Base-by-base conservation (phyloP, 1,284 basidiomycete genomes). In the Hymenochaete sp. region DNA sequence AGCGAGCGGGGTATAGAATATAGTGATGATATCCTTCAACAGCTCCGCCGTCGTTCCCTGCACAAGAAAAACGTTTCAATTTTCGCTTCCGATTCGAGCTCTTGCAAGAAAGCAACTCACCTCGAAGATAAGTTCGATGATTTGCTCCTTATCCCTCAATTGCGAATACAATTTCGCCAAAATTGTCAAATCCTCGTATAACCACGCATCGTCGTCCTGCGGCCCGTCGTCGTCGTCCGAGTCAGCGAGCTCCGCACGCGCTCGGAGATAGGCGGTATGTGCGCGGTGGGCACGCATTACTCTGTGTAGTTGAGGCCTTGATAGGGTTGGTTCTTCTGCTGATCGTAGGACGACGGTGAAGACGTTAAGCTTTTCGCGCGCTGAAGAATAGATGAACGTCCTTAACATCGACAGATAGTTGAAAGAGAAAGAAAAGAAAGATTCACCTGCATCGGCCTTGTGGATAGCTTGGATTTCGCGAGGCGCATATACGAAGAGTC, bases 1-100 rank as follows among this genome's bases (percentile, higher is more conserved):
- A 0, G 96, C 96, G n/a, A 99, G 71, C 1, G 96, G 96, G 1
- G 93, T 70, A 63, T 99, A 99, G 65, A 99, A 98, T 51, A 99
- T 98, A 9, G 96, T 98, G 56, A 99, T 93, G 51, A 99, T 98
- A 61, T 99, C 96, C 65, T 95, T 98, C 56, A 98, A 70, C 31
- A 99, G 68, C 39, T 98, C 95, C 2, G 96, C 82, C 0, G 96
- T 98, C 32, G 84, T 85, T 10, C 93, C 93, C 91, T 95, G 51
- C 2, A 13, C 26, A 35, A 24, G 7, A 35, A 26, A 16, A 32
- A 10, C 18, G 33, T 42, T 3, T 38, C 7, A 38, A n/a, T n/a
- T n/a, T n/a, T n/a, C n/a, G n/a, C n/a, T n/a, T n/a, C n/a, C n/a
- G n/a, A n/a, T n/a, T n/a, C n/a, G n/a, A n/a, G n/a, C n/a, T n/a